Evolutionary conservation across 768 basidiomycete species (phyloP).

Genomic region (Gloeopeniophorella convolvens): DNA sequence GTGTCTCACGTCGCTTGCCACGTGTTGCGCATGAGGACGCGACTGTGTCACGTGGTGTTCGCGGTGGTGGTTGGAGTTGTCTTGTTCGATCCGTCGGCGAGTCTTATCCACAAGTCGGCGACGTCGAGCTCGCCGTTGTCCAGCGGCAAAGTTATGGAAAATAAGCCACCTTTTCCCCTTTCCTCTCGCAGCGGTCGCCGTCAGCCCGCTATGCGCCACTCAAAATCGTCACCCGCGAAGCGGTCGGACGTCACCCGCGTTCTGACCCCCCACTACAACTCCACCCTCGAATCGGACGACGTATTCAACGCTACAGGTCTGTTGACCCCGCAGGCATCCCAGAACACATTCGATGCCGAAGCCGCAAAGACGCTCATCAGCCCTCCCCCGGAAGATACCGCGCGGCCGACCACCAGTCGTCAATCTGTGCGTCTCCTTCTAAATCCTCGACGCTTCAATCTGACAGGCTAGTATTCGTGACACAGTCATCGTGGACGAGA

Average conservation of each 20-base stretch:
- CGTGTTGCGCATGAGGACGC: not conserved
- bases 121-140: not conserved
- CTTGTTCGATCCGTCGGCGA: not conserved
- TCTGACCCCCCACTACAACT: constrained; percentile 13
- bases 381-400: constrained; percentile 17
- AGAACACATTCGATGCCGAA: constrained; percentile 7
- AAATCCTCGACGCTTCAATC: constrained; percentile 10
- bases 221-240: constrained; percentile 18
- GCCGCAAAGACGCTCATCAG: constrained; percentile 20
- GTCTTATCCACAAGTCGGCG: not conserved
- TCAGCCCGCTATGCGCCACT: constrained; percentile 3
- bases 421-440: constrained; percentile 16
- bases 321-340: constrained; percentile 15
- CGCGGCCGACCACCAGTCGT: not conserved
- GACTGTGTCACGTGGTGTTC: constrained; percentile 8
- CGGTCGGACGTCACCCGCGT: constrained; percentile 1
- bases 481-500: constrained; percentile 20
- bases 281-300: not conserved
- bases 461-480: not conserved
- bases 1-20: not conserved
- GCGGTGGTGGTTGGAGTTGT: not conserved
- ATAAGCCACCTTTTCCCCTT: constrained; percentile 4
- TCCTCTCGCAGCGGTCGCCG: not conserved
- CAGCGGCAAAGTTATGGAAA: constrained; percentile 12
- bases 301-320: constrained; percentile 14